Conservation (phyloP, 257 asterid species). For the Linaria vulgaris region DNA sequence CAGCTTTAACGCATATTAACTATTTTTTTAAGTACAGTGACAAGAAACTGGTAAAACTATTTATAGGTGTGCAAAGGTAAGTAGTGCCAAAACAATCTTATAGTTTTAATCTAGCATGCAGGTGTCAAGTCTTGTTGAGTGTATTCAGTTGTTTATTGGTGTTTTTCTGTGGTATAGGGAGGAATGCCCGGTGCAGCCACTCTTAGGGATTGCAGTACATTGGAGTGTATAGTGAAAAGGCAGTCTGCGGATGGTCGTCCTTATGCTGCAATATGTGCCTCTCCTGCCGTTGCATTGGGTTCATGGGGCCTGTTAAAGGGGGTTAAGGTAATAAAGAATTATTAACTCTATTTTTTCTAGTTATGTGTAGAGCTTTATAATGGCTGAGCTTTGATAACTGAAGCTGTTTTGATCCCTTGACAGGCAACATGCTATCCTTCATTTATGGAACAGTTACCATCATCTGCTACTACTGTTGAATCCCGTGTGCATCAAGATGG, state of each 20-base stretch:
- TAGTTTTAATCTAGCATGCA: background rate
- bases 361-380: background rate
- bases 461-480: constrained; percentile 67
- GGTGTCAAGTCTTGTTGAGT: background rate
- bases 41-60: no score
- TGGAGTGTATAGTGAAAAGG: constrained; percentile 69
- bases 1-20: no score
- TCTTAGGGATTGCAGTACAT: constrained; percentile 65
- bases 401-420: constrained; percentile 21
- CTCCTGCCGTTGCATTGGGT: constrained; percentile 93
- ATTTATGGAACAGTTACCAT: constrained; percentile 71
- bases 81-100: background rate
- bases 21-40: no score
- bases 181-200: constrained; percentile 89
- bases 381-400: constrained; percentile 13
- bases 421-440: constrained; percentile 97
- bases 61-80: background rate
- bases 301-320: constrained; percentile 94
- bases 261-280: constrained; percentile 93
- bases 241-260: constrained; percentile 66
- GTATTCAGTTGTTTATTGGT: constrained; percentile 5
- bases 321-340: constrained; percentile 48
- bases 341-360: background rate
- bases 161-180: constrained; percentile 47
- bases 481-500: constrained; percentile 88